A percentile compares a stretch with the other conserved stretches of the same genome.
Evolutionary conservation across 2,329 filamentous ascomycete genomes (phyloP).

Genomic region (Cryphonectria radicalis): DNA sequence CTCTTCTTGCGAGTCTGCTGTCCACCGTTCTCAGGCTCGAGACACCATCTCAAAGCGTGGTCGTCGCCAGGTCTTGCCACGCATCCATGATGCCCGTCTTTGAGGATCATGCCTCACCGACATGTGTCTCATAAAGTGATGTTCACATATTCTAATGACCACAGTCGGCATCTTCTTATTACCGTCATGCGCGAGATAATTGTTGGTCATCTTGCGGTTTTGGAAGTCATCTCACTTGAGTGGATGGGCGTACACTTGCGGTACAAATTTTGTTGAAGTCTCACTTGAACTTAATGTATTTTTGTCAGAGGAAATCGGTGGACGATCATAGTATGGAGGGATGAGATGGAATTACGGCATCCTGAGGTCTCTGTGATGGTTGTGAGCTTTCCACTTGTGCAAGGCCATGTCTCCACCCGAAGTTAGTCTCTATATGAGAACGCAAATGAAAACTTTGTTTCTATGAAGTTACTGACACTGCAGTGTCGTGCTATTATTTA

Average conservation of each 20-base stretch:
- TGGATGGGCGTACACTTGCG: conserved; percentile 18
- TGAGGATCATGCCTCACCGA: neutral
- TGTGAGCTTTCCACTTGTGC: neutral
- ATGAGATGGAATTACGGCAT: conserved; percentile 2
- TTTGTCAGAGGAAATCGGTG: conserved; percentile 8
- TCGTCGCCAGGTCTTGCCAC: conserved; percentile 15
- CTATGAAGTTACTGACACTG: neutral
- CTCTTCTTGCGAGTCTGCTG: conserved; percentile 43
- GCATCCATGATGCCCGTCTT: conserved; percentile 13
- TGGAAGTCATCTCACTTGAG: conserved; percentile 27
- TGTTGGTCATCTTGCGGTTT: conserved; percentile 27
- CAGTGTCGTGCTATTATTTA: neutral
- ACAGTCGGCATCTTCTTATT: conserved; percentile 18
- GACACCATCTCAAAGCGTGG: conserved; percentile 34
- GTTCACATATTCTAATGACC: conserved; percentile 3
- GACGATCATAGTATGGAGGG: conserved; percentile 10
- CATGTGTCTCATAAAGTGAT: neutral
- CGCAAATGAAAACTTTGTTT: neutral
- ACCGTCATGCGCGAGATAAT: conserved; percentile 21
- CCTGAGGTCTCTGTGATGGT: neutral
- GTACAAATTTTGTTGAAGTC: conserved; percentile 21
- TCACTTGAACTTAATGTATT: conserved; percentile 22
- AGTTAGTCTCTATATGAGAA: neutral
- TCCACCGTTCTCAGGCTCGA: conserved; percentile 43
- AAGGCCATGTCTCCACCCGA: neutral